Percentiles rank a stretch among this genome's conserved stretches.
Conservation (phyloP, 371 early-diverging fungal genomes). For the Mortierella sp. region DNA sequence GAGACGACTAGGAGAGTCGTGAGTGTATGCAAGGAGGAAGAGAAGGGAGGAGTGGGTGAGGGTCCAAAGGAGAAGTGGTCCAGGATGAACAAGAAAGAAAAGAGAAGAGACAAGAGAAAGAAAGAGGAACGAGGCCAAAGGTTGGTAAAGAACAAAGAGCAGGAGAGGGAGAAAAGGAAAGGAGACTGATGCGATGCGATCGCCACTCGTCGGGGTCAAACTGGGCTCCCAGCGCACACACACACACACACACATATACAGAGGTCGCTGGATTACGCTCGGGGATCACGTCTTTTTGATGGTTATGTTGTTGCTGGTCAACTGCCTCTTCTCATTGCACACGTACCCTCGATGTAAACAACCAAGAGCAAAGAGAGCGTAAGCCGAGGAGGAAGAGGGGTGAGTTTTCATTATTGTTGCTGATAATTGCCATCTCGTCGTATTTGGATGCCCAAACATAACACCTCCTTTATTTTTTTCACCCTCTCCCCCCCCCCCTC, state of each 20-base stretch:
- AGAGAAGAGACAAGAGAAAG: not conserved
- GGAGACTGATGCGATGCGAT: too few species aligned
- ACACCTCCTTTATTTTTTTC: too few species aligned
- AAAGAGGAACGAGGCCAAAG: not conserved
- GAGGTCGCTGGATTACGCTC: too few species aligned
- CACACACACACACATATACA: too few species aligned
- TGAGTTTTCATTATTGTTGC: too few species aligned
- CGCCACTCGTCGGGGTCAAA: not conserved
- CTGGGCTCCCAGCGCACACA: too few species aligned
- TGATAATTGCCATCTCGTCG: too few species aligned
- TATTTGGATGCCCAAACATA: too few species aligned
- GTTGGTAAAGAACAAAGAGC: not conserved
- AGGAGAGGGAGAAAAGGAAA: too few species aligned
- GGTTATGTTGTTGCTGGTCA: not conserved
- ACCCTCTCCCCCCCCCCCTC: too few species aligned
- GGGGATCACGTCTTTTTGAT: not conserved
- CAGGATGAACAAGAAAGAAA: not conserved
- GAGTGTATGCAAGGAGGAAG: not conserved
- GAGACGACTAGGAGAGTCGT: not conserved
- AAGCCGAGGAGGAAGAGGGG: too few species aligned
- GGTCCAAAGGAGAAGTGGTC: not conserved
- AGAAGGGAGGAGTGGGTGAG: not conserved
- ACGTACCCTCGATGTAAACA: slow-evolving; percentile 1
- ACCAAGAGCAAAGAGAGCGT: not conserved
- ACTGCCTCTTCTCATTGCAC: not conserved